Conservation (phyloP, 805 yeast species). For the Candida bentonensis region DNA sequence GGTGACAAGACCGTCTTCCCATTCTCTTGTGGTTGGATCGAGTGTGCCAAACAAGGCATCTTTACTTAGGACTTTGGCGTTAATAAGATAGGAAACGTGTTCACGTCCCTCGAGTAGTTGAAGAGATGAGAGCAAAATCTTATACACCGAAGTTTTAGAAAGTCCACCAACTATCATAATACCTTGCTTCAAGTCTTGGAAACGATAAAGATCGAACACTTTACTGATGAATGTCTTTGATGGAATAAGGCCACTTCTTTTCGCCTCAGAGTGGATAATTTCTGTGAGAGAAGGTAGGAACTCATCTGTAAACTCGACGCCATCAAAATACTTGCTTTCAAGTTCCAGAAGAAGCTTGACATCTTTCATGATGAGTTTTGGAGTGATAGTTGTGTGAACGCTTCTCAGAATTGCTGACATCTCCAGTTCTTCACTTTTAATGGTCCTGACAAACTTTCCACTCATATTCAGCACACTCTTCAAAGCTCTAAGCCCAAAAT, state of each 20-base stretch:
- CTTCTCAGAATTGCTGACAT: conserved; percentile 32
- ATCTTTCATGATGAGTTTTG: conserved; percentile 50
- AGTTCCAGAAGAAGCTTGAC: conserved; percentile 24
- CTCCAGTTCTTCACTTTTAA: not conserved
- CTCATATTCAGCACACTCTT: conserved; percentile 44
- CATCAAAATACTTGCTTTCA: conserved; percentile 11
- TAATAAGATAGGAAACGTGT: conserved; percentile 35
- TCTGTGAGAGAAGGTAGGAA: conserved; percentile 17
- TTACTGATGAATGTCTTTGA: conserved; percentile 37
- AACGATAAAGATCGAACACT: conserved; percentile 44
- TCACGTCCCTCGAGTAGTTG: conserved; percentile 24
- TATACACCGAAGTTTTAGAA: conserved; percentile 55
- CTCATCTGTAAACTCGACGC: conserved; percentile 10
- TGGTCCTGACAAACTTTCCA: conserved; percentile 10
- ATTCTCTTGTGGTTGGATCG: conserved; percentile 70
- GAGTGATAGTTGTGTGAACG: conserved; percentile 47
- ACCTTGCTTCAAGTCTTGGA: conserved; percentile 58
- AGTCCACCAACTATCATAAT: conserved; percentile 66
- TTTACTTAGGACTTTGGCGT: conserved; percentile 64
- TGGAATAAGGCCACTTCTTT: conserved; percentile 19
- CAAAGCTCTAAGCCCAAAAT: conserved; percentile 76
- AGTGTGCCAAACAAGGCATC: conserved; percentile 52
- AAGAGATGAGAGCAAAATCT: conserved; percentile 33
- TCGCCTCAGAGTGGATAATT: conserved; percentile 15
- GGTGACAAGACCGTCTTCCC: conserved; percentile 84